Evolutionary conservation across 805 yeast species (phyloP), one percentile per base, ranked within the genome.

Genomic region (Spathaspora hagerdaliae): DNA sequence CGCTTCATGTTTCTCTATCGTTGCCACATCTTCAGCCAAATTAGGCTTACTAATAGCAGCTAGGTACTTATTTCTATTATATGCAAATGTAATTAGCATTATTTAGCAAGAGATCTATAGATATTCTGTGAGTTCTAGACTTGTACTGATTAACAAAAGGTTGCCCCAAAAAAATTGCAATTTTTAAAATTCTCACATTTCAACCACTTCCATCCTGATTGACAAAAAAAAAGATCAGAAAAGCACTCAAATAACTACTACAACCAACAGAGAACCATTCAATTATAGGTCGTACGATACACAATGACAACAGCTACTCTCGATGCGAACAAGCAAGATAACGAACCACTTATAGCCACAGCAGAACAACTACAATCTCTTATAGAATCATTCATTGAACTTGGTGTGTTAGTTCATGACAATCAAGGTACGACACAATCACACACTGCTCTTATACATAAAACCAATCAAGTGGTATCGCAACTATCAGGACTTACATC

Each of bases 331-430:
- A 52, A 44, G 6, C 42, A 50, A 6, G 64, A 57, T 26, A 65
- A 61, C 46, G 63, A 58, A 46, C 64, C 71, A 7, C 51, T 68
- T 32, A 53, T 55, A 5, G 56, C 64, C 15, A 57, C 66, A 0
- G 60, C 65, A 1, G 64, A 63, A 1, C 65, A 65, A 47, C 52
- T 68, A 3, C 69, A 56, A 52, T 52, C 56, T 11, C 51, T 68
- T 31, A 63, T 67, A 19, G 97, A 92, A 60, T 83, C 95, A 7
- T 79, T 91, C 46, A 82, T 90, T 14, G 97, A 92, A 59, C 70
- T 91, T 19, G 97, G 97, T 3, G 91, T 92, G 12, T 80, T 91
- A 42, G 91, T 90, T 2, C 96, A 94, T 63, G 99, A 92, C 65
- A 89, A 85, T 60, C 91, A 90, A 51, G 97, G 96, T 9, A 89